phyloP scores from a whole-genome alignment of 2,329 filamentous ascomycete genomes.

The Cladosporium sp. region DNA sequence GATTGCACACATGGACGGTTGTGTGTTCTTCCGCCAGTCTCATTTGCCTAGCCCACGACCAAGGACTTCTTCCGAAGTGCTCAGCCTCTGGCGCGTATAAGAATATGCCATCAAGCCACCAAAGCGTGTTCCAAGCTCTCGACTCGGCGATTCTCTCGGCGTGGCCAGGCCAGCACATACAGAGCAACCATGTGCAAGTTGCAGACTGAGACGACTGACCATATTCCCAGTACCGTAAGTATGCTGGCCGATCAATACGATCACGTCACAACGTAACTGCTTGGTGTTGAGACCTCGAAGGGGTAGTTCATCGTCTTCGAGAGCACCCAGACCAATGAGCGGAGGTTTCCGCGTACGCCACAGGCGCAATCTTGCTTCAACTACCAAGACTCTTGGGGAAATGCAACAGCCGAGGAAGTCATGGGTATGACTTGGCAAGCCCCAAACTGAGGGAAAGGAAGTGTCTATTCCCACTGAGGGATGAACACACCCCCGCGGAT shows the following conservation, averaged over 20 bases:
- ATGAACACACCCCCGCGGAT: constrained; percentile 1
- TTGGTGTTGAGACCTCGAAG: not conserved
- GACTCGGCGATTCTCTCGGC: not conserved
- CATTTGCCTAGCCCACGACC: not conserved
- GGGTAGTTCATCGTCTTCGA: not conserved
- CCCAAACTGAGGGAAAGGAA: not conserved
- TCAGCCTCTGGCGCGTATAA: not conserved
- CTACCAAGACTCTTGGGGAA: constrained; percentile 7
- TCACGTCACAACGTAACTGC: not conserved
- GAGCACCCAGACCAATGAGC: not conserved
- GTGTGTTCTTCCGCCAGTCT: not conserved
- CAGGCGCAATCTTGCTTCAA: not conserved
- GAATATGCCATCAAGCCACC: not conserved
- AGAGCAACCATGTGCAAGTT: not conserved
- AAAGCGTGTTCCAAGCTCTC: not conserved
- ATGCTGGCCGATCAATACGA: not conserved
- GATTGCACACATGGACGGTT: not conserved
- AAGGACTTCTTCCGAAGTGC: not conserved
- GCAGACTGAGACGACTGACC: not conserved
- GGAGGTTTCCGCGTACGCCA: not conserved
- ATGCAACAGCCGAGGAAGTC: constrained; percentile 10
- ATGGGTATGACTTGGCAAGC: constrained; percentile 6
- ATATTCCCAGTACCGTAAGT: not conserved
- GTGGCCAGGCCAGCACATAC: not conserved
- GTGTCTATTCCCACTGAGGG: not conserved